Evolutionary conservation across 352 stramenopile species (phyloP).

Genomic region (Globisporangium viniferum): DNA sequence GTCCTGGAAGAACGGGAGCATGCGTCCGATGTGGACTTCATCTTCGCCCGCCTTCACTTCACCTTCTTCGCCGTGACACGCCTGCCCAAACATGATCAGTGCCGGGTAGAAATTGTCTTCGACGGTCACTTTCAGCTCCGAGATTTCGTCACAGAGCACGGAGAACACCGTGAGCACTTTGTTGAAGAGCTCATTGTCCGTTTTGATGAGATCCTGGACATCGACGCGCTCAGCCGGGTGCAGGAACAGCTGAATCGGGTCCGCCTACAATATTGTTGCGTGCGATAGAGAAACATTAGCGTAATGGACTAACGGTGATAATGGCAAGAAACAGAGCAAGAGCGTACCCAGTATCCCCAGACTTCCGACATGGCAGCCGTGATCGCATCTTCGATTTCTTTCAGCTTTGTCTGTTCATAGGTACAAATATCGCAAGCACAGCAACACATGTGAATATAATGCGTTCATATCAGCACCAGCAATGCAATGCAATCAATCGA

Average conservation of each 20-base stretch:
- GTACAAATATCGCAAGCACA: background rate
- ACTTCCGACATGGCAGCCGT: conserved; percentile 87
- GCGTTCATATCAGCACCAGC: background rate
- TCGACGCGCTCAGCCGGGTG: conserved; percentile 84
- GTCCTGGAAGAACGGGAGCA: conserved; percentile 89
- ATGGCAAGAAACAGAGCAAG: background rate
- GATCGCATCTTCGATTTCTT: conserved; percentile 86
- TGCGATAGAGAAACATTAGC: background rate
- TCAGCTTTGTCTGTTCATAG: conserved; percentile 64
- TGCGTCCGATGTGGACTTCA: conserved; percentile 82
- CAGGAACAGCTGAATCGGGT: conserved; percentile 80
- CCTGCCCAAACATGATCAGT: conserved; percentile 88
- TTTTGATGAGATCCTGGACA: conserved; percentile 86
- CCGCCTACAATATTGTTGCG: conserved; percentile 35
- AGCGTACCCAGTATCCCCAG: conserved; percentile 82
- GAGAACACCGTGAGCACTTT: conserved; percentile 89
- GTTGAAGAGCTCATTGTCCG: conserved; percentile 89
- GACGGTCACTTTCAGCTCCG: conserved; percentile 86
- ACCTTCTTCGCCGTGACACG: conserved; percentile 61
- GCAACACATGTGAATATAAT: background rate
- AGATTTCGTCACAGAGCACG: conserved; percentile 88
- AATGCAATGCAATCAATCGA: background rate
- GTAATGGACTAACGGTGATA: background rate
- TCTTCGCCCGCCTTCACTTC: conserved; percentile 73
- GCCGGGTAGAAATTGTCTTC: conserved; percentile 88